Percentiles rank a stretch among this genome's conserved stretches.
phyloP scores from a whole-genome alignment of 2,329 filamentous ascomycete species.

The Trichoderma semiorbis region DNA sequence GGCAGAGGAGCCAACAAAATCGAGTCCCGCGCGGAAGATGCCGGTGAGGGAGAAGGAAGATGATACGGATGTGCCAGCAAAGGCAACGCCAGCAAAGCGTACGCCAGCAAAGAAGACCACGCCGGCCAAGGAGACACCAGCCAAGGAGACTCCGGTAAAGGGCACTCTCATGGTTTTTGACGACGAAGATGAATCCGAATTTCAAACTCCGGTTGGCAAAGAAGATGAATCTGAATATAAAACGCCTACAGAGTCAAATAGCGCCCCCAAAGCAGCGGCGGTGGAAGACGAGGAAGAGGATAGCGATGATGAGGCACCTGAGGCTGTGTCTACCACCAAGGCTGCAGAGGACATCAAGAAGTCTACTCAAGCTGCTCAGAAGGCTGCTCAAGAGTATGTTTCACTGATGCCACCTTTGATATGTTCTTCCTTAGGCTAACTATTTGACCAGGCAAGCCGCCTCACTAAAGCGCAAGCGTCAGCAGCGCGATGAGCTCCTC shows the following conservation, averaged over 20 bases:
- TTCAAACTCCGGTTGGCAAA: neutral
- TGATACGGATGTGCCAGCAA: slow-evolving; percentile 20
- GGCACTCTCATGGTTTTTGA: slow-evolving; percentile 34
- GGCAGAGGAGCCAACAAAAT: slow-evolving; percentile 16
- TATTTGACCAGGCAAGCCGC: slow-evolving; percentile 43
- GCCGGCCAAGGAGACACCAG: neutral
- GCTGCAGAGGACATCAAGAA: slow-evolving; percentile 46
- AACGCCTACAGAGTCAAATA: neutral
- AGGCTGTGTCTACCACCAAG: slow-evolving; percentile 53
- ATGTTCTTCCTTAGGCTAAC: neutral
- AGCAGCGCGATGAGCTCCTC: slow-evolving; percentile 51
- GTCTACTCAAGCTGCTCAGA: slow-evolving; percentile 45
- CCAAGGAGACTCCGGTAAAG: slow-evolving; percentile 17
- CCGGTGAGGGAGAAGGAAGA: slow-evolving; percentile 35
- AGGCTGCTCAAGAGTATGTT: slow-evolving; percentile 51
- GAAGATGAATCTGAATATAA: slow-evolving; percentile 20
- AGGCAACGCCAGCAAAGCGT: neutral
- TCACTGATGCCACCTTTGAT: neutral
- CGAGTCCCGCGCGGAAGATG: slow-evolving; percentile 29
- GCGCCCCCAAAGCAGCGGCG: slow-evolving; percentile 21
- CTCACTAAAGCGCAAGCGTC: slow-evolving; percentile 52
- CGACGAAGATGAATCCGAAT: slow-evolving; percentile 31
- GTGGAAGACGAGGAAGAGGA: slow-evolving; percentile 36
- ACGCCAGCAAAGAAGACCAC: neutral
- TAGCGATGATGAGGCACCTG: slow-evolving; percentile 54